Evolutionary conservation across 345 rosid genomes (phyloP).

Genomic region (Brassica rapa): DNA sequence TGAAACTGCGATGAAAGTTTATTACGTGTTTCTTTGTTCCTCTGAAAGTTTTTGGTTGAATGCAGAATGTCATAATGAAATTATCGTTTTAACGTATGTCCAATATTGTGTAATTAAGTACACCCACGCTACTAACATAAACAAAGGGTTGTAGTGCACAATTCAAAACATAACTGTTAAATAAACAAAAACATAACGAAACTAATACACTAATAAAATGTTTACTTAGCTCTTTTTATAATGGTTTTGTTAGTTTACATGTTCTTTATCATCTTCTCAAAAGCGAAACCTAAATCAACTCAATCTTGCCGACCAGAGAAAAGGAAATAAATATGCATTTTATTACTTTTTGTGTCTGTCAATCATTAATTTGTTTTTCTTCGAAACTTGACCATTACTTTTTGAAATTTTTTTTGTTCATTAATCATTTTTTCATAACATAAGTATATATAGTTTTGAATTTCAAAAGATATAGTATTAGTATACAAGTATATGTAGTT

Average conservation of each 20-base stretch:
- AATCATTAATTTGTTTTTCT: not conserved
- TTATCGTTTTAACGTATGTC: slow-evolving; percentile 28
- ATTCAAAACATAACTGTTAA: not conserved
- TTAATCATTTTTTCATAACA: not conserved
- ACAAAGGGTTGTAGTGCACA: slow-evolving; percentile 14
- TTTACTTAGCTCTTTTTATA: slow-evolving; percentile 1
- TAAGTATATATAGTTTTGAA: not conserved
- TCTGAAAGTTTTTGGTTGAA: slow-evolving; percentile 34
- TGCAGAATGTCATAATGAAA: slow-evolving; percentile 23
- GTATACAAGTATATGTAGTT: not conserved
- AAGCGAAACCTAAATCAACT: slow-evolving; percentile 21
- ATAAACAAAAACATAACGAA: no score
- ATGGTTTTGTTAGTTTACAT: slow-evolving; percentile 8
- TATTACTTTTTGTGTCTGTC: not conserved
- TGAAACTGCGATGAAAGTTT: slow-evolving; percentile 26
- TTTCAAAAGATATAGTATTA: slow-evolving; percentile 13
- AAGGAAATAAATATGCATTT: not conserved
- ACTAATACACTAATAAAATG: not conserved
- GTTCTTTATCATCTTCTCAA: slow-evolving; percentile 4
- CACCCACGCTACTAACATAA: slow-evolving; percentile 28
- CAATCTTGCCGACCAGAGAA: slow-evolving; percentile 23
- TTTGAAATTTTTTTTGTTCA: not conserved
- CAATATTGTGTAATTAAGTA: slow-evolving; percentile 17
- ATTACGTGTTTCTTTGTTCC: slow-evolving; percentile 41
- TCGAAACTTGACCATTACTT: not conserved